Conservation (phyloP, 352 stramenopile genomes). For the Albugo laibachii region DNA sequence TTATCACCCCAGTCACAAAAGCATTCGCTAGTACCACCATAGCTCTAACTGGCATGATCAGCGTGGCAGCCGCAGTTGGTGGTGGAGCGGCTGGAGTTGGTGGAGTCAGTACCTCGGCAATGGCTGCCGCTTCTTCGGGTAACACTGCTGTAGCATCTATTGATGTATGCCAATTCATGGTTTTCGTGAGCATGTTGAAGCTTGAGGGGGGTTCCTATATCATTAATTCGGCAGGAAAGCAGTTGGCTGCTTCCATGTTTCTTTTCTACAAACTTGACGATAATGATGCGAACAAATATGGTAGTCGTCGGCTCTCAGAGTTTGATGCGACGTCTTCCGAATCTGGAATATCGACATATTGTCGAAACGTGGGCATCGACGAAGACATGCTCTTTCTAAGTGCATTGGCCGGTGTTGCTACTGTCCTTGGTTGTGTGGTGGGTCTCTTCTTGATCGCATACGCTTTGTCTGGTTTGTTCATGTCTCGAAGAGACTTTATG, state of each 20-base stretch:
- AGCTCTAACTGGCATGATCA: constrained; percentile 41
- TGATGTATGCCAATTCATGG: constrained; percentile 61
- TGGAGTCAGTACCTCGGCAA: constrained; percentile 7
- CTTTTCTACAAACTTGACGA: constrained; percentile 36
- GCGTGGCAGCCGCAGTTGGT: constrained; percentile 30
- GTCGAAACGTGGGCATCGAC: constrained; percentile 40
- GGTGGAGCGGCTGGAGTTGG: constrained; percentile 15
- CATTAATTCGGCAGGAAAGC: constrained; percentile 41
- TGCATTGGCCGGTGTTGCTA: constrained; percentile 49
- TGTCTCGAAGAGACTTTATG: constrained; percentile 47
- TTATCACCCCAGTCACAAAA: constrained; percentile 42
- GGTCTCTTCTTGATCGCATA: constrained; percentile 43
- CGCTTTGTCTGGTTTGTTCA: constrained; percentile 27
- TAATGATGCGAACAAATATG: constrained; percentile 4
- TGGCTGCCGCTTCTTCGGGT: constrained; percentile 25
- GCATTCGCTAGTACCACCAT: constrained; percentile 52
- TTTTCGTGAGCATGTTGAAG: constrained; percentile 57
- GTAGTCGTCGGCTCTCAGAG: constrained; percentile 5
- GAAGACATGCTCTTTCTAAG: constrained; percentile 72
- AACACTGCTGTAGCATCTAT: constrained; percentile 52
- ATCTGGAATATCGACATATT: constrained; percentile 49
- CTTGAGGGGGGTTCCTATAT: constrained; percentile 50
- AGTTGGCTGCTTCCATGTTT: constrained; percentile 53
- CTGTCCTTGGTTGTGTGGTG: constrained; percentile 45
- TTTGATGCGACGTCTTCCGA: constrained; percentile 9